These are phyloP conservation scores for Agaricus sinodeliciosus DNA, from an alignment of 768 basidiomycete species.

Conservation along the genomic window DNA sequence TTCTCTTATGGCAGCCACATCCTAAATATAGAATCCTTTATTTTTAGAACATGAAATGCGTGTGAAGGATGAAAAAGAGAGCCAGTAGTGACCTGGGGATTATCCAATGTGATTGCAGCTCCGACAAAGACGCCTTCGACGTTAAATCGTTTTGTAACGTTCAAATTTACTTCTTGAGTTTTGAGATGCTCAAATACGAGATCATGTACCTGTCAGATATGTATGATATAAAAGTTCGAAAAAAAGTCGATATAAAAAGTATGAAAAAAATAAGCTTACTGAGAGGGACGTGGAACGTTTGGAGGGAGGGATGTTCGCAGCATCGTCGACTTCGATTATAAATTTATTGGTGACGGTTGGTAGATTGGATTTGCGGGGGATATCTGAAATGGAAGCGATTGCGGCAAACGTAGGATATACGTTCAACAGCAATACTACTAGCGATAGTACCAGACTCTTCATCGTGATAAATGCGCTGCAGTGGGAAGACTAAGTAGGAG, in stretches of 20 bases:
- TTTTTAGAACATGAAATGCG: not conserved
- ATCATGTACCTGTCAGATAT: conserved; percentile 42
- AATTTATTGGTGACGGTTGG: conserved; percentile 42
- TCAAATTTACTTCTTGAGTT: conserved; percentile 35
- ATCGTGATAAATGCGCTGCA: conserved; percentile 16
- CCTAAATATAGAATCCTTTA: conserved; percentile 24
- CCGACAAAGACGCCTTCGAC: conserved; percentile 50
- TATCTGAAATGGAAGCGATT: conserved; percentile 24
- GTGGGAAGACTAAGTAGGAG: too few relatives aligned
- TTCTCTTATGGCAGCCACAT: conserved; percentile 35
- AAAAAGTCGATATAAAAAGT: not conserved
- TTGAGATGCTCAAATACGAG: conserved; percentile 40
- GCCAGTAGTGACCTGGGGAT: conserved; percentile 18
- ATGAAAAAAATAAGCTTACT: conserved; percentile 18
- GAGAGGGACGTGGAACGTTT: conserved; percentile 24
- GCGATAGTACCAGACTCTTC: conserved; percentile 23
- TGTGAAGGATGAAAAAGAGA: not conserved
- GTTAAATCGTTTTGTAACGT: conserved; percentile 48
- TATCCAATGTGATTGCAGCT: conserved; percentile 42
- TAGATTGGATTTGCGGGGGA: conserved; percentile 30
- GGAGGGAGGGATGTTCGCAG: conserved; percentile 28
- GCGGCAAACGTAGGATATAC: conserved; percentile 22
- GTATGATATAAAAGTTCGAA: too few relatives aligned
- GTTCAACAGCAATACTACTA: conserved; percentile 22
- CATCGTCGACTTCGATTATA: conserved; percentile 48